phyloP scores from a whole-genome alignment of 192 early-diverging fungal genomes.

The Gamsiella multidivaricata region DNA sequence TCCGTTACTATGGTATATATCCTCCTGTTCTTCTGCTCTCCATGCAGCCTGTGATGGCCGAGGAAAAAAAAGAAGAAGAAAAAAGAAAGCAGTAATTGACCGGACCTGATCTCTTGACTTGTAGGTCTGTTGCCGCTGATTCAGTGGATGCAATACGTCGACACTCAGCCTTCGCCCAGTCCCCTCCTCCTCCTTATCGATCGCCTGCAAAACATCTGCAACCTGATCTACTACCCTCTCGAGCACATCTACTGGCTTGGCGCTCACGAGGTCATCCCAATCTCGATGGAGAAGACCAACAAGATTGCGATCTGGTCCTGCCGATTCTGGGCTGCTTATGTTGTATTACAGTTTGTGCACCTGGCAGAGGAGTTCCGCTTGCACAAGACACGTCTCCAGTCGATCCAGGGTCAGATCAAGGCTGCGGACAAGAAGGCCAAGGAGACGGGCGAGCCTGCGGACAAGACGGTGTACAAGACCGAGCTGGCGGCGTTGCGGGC shows the following conservation, averaged over 20 bases:
- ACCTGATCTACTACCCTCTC: constrained; percentile 93
- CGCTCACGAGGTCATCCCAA: constrained; percentile 82
- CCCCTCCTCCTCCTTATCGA: constrained; percentile 72
- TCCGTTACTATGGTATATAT: constrained; percentile 77
- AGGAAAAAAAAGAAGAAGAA: no score
- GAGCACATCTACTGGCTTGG: constrained; percentile 97
- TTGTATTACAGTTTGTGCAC: constrained; percentile 88
- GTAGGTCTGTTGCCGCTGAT: constrained; percentile 81
- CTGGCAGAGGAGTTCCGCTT: constrained; percentile 75
- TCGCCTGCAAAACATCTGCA: constrained; percentile 89
- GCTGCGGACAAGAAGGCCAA: constrained; percentile 62
- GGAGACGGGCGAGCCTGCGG: constrained; percentile 54
- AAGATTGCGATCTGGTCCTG: constrained; percentile 92
- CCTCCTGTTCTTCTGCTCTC: not conserved
- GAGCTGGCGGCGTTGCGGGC: constrained; percentile 72
- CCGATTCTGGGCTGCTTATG: constrained; percentile 96
- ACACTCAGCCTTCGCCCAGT: constrained; percentile 78
- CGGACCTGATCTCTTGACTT: not conserved
- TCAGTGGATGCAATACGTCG: constrained; percentile 85
- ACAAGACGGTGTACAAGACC: constrained; percentile 66
- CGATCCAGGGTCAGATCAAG: constrained; percentile 66
- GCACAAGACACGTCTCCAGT: constrained; percentile 59
- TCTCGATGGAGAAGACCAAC: constrained; percentile 79
- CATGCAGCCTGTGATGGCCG: not conserved
- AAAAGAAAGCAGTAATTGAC: not conserved